Base-by-base conservation (phyloP, 352 stramenopile genomes). In the Phytophthora rubi region DNA sequence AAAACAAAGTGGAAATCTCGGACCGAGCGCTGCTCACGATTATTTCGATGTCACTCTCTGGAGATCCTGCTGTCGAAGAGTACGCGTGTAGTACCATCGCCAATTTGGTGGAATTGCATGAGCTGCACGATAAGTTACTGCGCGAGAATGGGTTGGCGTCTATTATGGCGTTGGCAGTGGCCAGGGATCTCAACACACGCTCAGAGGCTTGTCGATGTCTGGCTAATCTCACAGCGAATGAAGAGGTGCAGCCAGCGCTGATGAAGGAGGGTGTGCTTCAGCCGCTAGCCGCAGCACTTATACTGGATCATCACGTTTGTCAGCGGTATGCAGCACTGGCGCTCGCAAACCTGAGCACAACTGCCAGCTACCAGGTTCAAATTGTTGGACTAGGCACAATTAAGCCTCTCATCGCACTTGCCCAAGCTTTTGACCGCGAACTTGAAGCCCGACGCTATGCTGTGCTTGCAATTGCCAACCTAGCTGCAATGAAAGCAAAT, bases 1-100 rank as follows among this genome's bases (percentile, higher is more conserved):
- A 98, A 75, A 99, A 98, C 79, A 99, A 99, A 76, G 84, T 97
- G 32, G 94, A 98, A 75, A 98, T 98, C 45, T 95, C 91, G 13
- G 93, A 98, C 67, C 86, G 97, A 57, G 86, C 92, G 21, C 85
- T 99, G 47, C 95, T 98, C 9, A 99, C 97, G 6, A 97, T 99
- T 62, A 98, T 99, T 42, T 95, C 89, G 16, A 91, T 99, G 76
- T 92, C 97, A 37, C 81, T 99, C 3, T 97, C 90, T 16, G 95
- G 93, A 4, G 96, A 99, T 71, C 74, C 78, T 1, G 75, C 76
- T 1, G 88, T 98, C 12, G 97, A 99, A 68, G 89, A 97, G 62
- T 96, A 98, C 65, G 88, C 94, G 6, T 98, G 93, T 70, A 98
- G 92, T 64, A 97, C 95, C 30, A 86, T 99, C 49, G 94, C 96